Conservation (phyloP, 2,329 filamentous ascomycete genomes). For the Epichloe glyceriae region DNA sequence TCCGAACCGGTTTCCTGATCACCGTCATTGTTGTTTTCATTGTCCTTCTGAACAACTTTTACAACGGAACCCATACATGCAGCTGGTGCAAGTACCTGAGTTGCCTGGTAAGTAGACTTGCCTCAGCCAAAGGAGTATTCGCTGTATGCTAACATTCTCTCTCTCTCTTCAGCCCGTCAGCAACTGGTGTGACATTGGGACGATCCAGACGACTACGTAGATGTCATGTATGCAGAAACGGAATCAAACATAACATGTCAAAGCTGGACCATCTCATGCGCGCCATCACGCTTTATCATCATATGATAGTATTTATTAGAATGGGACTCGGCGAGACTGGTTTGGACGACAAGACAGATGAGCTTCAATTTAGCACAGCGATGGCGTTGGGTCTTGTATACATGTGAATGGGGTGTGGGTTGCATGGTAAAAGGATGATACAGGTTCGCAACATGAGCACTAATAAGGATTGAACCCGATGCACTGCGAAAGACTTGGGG, state of each 20-base stretch:
- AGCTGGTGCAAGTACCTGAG: slow-evolving; percentile 91
- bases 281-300: neutral
- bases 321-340: neutral
- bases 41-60: slow-evolving; percentile 82
- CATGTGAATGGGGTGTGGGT: neutral
- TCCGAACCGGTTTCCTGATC: slow-evolving; percentile 66
- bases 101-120: slow-evolving; percentile 60
- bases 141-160: slow-evolving; percentile 1
- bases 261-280: neutral
- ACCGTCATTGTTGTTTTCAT: slow-evolving; percentile 78
- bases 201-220: slow-evolving; percentile 12
- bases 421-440: neutral
- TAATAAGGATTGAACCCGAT: neutral
- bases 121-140: neutral
- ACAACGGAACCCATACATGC: slow-evolving; percentile 63
- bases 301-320: neutral
- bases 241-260: neutral
- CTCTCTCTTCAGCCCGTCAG: slow-evolving; percentile 40
- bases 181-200: slow-evolving; percentile 50
- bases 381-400: slow-evolving; percentile 16
- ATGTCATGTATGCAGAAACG: neutral
- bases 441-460: neutral
- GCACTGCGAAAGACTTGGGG: no score
- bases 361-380: slow-evolving; percentile 18
- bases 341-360: slow-evolving; percentile 6